Percentiles rank a stretch among this genome's conserved stretches.
phyloP scores from a whole-genome alignment of 257 asterid genomes.

The Ballota nigra region DNA sequence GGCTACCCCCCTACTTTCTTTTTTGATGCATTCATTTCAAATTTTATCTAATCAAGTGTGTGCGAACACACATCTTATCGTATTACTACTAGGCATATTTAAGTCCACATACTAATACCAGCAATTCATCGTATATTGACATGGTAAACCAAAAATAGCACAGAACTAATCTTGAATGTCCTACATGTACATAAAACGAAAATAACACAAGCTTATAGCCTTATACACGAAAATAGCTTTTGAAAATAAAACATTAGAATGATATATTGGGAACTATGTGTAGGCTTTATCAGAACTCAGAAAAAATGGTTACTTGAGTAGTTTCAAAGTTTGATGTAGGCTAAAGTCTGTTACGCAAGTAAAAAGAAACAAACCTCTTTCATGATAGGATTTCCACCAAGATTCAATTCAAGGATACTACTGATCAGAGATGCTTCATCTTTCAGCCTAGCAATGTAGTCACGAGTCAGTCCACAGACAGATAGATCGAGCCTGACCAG shows the following conservation, averaged over 20 bases:
- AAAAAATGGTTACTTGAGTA: too few species aligned
- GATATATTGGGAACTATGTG: not conserved
- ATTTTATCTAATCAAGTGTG: not conserved
- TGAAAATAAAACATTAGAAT: not conserved
- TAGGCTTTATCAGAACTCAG: not conserved
- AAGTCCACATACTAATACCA: not conserved
- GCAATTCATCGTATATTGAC: not conserved
- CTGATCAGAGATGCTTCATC: conserved; percentile 46
- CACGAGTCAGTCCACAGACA: conserved; percentile 53
- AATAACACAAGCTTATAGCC: not conserved
- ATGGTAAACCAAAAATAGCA: not conserved
- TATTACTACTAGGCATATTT: not conserved
- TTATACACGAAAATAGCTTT: not conserved
- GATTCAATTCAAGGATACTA: conserved; percentile 74
- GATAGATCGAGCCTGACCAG: conserved; percentile 78
- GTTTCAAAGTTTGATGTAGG: too few species aligned
- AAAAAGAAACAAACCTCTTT: conserved; percentile 59
- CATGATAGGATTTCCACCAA: conserved; percentile 74
- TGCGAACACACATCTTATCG: not conserved
- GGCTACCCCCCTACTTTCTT: not conserved
- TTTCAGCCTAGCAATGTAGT: conserved; percentile 50
- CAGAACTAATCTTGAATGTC: not conserved
- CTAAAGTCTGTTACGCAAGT: too few species aligned
- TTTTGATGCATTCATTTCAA: not conserved
- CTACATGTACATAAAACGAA: not conserved